Evolutionary conservation across 148 eudicot species (phyloP).

Genomic region (Cornus suecica): DNA sequence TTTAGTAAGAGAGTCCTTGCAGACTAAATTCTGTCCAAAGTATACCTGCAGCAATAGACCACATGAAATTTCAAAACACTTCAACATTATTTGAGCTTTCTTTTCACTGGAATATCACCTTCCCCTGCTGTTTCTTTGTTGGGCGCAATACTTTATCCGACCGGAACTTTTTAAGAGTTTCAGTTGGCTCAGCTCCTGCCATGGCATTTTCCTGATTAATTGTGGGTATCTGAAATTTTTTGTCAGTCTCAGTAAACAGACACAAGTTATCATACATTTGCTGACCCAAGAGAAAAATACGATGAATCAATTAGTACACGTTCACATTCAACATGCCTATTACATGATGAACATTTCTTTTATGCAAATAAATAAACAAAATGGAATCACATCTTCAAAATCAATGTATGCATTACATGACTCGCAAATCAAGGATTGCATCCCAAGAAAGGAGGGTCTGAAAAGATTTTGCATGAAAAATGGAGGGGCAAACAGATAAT

Average conservation of each 20-base stretch:
- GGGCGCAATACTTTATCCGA: constrained; percentile 71
- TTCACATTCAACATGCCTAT: neutral
- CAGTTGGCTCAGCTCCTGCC: constrained; percentile 54
- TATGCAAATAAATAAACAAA: neutral
- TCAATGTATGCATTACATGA: neutral
- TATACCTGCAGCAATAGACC: constrained; percentile 48
- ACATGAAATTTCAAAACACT: neutral
- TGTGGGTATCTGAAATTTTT: constrained; percentile 56
- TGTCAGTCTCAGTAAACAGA: neutral
- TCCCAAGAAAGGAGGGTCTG: neutral
- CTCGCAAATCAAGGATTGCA: neutral
- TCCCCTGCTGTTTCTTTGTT: constrained; percentile 54
- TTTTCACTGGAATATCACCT: constrained; percentile 29
- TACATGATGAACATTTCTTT: neutral
- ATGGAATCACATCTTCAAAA: neutral
- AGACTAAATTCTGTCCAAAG: constrained; percentile 81
- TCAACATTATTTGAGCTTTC: neutral
- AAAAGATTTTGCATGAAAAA: neutral
- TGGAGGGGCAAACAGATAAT: neutral
- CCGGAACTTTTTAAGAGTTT: constrained; percentile 54
- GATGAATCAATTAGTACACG: too few species aligned
- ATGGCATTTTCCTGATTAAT: constrained; percentile 71
- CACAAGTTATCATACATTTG: neutral
- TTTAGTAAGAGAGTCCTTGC: constrained; percentile 45
- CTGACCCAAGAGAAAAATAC: neutral